Conservation (phyloP, 352 stramenopile species). For the Hyaloperonospora brassicae region DNA sequence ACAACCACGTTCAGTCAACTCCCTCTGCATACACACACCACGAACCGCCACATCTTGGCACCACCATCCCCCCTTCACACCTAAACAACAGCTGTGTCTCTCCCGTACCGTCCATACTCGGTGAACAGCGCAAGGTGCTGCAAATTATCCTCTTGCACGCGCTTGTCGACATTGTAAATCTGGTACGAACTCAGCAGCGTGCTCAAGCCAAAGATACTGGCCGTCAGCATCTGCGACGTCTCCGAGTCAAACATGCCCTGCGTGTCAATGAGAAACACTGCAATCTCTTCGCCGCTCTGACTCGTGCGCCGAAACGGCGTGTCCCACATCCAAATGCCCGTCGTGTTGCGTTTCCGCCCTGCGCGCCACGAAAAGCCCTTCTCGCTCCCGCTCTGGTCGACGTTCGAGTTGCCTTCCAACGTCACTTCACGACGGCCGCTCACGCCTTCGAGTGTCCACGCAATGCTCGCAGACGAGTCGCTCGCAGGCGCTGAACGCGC, state of each 20-base stretch:
- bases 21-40: not conserved
- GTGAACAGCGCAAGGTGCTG: conserved; percentile 99
- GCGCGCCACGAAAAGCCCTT: conserved; percentile 94
- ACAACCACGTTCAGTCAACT: too few species aligned
- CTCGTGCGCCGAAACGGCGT: conserved; percentile 93
- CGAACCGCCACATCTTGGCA: too few species aligned
- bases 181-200: conserved; percentile 95
- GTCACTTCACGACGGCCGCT: conserved; percentile 44
- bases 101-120: conserved; percentile 92
- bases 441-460: conserved; percentile 55
- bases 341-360: conserved; percentile 95
- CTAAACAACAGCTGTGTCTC: conserved; percentile 9
- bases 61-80: not conserved
- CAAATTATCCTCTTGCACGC: conserved; percentile 98
- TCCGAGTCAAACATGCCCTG: conserved; percentile 99
- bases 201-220: conserved; percentile 97
- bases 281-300: conserved; percentile 79
- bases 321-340: conserved; percentile 99
- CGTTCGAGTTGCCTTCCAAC: conserved; percentile 80
- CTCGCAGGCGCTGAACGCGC: conserved; percentile 36
- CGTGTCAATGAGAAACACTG: conserved; percentile 97
- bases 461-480: conserved; percentile 52
- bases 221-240: conserved; percentile 96
- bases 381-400: conserved; percentile 65
- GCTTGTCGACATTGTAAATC: conserved; percentile 99